Percentiles rank a stretch among this genome's conserved stretches.
Evolutionary conservation across 805 yeast genomes (phyloP).

Genomic region (Ogataea dorogensis): DNA sequence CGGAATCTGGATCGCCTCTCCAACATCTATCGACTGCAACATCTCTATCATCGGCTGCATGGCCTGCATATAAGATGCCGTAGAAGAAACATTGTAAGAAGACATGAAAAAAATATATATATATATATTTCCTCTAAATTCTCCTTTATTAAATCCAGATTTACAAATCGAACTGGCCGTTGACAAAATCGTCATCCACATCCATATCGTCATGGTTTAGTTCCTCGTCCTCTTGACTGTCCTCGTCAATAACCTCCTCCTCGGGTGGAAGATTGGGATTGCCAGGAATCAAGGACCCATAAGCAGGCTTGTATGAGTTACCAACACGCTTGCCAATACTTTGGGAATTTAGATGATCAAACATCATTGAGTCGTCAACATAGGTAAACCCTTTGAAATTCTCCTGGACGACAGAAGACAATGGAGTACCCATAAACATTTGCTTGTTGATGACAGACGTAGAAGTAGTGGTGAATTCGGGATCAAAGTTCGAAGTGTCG

Average conservation of each 20-base stretch:
- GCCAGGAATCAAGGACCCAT: constrained; percentile 74
- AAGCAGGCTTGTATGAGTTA: constrained; percentile 40
- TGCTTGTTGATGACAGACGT: constrained; percentile 77
- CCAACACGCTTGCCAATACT: constrained; percentile 38
- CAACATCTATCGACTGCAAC: constrained; percentile 35
- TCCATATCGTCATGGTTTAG: constrained; percentile 47
- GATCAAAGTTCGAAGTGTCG: constrained; percentile 96
- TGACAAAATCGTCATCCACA: constrained; percentile 76
- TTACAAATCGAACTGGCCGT: constrained; percentile 82
- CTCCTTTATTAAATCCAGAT: constrained; percentile 3
- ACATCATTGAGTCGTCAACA: constrained; percentile 90
- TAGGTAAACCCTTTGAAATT: constrained; percentile 96
- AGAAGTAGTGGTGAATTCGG: constrained; percentile 92
- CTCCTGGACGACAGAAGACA: constrained; percentile 93
- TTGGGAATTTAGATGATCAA: constrained; percentile 61
- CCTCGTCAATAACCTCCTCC: constrained; percentile 80
- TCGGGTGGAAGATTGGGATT: constrained; percentile 79
- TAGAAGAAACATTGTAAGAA: constrained; percentile 57
- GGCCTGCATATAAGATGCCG: constrained; percentile 75
- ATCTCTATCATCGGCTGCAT: constrained; percentile 67
- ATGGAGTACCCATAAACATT: constrained; percentile 64
- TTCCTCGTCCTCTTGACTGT: constrained; percentile 43
- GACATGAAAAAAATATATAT: constrained; percentile 37
- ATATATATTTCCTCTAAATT: background rate
- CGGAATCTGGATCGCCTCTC: constrained; percentile 27